Base-by-base conservation (phyloP, 1,139 yeast genomes). In the Candida dubliniensis region DNA sequence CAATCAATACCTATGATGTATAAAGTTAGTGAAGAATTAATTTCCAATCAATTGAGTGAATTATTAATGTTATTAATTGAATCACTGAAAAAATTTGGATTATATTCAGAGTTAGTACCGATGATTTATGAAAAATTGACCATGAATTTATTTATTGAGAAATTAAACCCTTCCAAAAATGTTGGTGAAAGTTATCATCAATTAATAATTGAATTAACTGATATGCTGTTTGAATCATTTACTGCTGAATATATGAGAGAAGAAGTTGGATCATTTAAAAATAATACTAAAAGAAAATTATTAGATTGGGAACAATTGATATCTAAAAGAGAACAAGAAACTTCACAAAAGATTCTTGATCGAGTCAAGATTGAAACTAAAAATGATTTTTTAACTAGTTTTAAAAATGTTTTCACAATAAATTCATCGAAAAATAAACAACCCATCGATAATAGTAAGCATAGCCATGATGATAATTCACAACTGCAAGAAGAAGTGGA, bases 381-480 rank as follows among this genome's bases (percentile, higher is more conserved):
- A 42, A 70, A 65, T 49, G 79, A 74, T 50, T 72, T 74, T 47
- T 65, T 82, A 44, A 67, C 82, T 32, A 78, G 83, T 55, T 85
- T 85, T 60, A 78, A 81, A 26, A 84, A 81, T 53, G 83, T 84
- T 58, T 69, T 78, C 46, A 69, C 77, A 9, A 74, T 79, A 36
- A 72, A 69, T 13, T 42, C 61, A 3, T 44, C 55, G 4, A 44
- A 49, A 3, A 32, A 30, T n/a, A 30, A 10, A n/a, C n/a, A 13
- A 30, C 6, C 23, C 23, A 18, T 18, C 5, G 23, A 5, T 18
- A 18, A 3, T 18, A 18, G 5, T 18, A 18, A 18, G 3, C 23
- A 18, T 5, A 18, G 5, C 5, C 23, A n/a, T 18, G 5, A 18
- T 4, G 23, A 18, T 5, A 18, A 18, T 18, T 6, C 7, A 13